Evolutionary conservation across 2,329 filamentous ascomycete species (phyloP).

Genomic region (Cercospora sesami): DNA sequence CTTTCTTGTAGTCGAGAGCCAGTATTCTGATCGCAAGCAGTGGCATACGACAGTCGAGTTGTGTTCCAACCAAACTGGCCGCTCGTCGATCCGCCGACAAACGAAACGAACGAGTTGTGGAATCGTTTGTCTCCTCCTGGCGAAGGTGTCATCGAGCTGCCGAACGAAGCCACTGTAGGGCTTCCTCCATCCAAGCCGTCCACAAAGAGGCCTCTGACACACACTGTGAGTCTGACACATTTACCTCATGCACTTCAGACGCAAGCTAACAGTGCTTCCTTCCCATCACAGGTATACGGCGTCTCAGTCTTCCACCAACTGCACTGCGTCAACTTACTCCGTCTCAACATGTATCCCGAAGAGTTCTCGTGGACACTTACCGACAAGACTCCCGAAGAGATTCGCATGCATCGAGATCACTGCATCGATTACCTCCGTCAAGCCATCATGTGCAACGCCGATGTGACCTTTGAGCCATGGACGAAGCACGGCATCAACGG

Average conservation of each 20-base stretch:
- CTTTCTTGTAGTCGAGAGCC: neutral
- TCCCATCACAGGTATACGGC: neutral
- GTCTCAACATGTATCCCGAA: neutral
- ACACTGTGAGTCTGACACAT: neutral
- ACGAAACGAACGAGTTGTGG: neutral
- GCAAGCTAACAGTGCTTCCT: neutral
- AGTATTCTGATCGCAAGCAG: neutral
- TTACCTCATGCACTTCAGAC: neutral
- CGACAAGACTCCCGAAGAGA: neutral
- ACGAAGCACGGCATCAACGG: neutral
- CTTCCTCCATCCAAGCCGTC: neutral
- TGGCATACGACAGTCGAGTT: neutral
- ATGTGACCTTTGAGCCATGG: constrained; percentile 12
- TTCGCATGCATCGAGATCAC: constrained; percentile 2
- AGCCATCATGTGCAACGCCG: constrained; percentile 15
- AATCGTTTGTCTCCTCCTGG: neutral
- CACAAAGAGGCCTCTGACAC: neutral
- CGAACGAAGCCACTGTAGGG: neutral
- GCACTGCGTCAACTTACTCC: neutral
- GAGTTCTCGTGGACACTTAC: neutral
- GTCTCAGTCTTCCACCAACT: neutral
- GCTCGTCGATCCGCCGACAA: neutral
- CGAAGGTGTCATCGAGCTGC: neutral
- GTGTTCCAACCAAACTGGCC: neutral
- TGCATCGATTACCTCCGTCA: constrained; percentile 16